These are phyloP conservation scores for Eucalyptus leucophloia DNA, from an alignment of 345 rosid genomes.

Conservation along the genomic window DNA sequence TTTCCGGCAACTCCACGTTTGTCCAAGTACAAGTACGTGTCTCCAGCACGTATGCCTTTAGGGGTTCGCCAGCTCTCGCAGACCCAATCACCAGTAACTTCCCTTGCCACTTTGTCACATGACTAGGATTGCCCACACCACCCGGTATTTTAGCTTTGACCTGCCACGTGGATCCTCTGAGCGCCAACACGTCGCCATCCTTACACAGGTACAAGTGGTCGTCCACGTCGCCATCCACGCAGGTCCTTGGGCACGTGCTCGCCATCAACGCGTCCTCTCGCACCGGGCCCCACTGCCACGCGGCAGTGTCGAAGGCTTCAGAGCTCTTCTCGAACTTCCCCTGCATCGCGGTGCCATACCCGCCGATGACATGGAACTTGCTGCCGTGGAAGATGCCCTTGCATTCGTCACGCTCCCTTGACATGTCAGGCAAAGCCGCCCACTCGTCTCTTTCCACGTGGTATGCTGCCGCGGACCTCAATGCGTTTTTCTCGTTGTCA, in stretches of 20 bases:
- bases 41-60: constrained; percentile 15
- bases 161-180: constrained; percentile 23
- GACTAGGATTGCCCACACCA: constrained; percentile 18
- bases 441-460: constrained; percentile 46
- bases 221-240: constrained; percentile 9
- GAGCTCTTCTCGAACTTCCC: constrained; percentile 36
- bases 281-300: constrained; percentile 33
- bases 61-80: constrained; percentile 9
- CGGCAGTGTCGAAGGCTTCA: constrained; percentile 23
- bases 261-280: constrained; percentile 13
- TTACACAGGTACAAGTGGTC: constrained; percentile 19
- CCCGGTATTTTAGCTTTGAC: constrained; percentile 26
- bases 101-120: constrained; percentile 21
- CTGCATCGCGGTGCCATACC: constrained; percentile 55
- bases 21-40: constrained; percentile 29
- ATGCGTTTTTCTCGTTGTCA: constrained; percentile 48
- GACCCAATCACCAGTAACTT: constrained; percentile 54
- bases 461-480: constrained; percentile 39
- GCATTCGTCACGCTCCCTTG: constrained; percentile 65
- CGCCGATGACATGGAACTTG: constrained; percentile 57
- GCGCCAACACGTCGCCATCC: constrained; percentile 17
- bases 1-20: constrained; percentile 10
- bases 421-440: constrained; percentile 52
- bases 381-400: constrained; percentile 38
- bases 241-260: constrained; percentile 16